Evolutionary conservation across 2,329 filamentous ascomycete genomes (phyloP), one percentile per base, ranked within the genome.

Genomic region (Knufia petricola): DNA sequence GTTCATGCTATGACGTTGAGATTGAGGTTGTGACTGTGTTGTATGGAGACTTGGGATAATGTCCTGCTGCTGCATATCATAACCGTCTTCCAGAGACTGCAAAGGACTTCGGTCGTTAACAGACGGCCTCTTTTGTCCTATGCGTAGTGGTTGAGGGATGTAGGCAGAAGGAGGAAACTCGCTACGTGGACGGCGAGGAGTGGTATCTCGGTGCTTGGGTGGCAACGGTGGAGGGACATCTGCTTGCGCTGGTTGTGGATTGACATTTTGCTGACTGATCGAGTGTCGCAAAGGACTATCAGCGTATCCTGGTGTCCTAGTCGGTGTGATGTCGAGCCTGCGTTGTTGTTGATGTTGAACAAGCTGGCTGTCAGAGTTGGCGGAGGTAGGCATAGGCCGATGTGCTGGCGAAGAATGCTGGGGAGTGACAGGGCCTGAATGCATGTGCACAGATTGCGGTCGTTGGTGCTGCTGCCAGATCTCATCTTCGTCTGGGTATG

Each of bases 271-370:
- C 23, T 57, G 58, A 30, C 50, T 59, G 24, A 62, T 57, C 3
- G 60, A 57, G 38, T 61, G 57, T 13, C 58, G 54, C 7, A 62
- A 47, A 12, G 60, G 60, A 43, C 58, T 61, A 28, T 63, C 61
- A 26, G 52, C 47, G 44, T 58, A 61, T 7, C 44, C 38, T 6
- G 59, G 53, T 38, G 58, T 55, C 30, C 59, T 59, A 23, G 51
- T 49, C 23, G 53, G 50, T 31, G 52, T 38, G 3, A 2, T 10
- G 2, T 47, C 54, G 51, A 7, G 38, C 32, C 20, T 52, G 46
- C 9, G 13, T 23, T 50, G 53, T 41, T 42, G 44, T 12, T 17
- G 43, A 28, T 36, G 43, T 28, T 8, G 46, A n/a, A 24, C 50
- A 43, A 44, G 50, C 43, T 36, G 47, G 13, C 44, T 32, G 42